Percentiles rank a stretch among this genome's conserved stretches.
Conservation (phyloP, 75 land plant species). For the Selaginella tamariscina region DNA sequence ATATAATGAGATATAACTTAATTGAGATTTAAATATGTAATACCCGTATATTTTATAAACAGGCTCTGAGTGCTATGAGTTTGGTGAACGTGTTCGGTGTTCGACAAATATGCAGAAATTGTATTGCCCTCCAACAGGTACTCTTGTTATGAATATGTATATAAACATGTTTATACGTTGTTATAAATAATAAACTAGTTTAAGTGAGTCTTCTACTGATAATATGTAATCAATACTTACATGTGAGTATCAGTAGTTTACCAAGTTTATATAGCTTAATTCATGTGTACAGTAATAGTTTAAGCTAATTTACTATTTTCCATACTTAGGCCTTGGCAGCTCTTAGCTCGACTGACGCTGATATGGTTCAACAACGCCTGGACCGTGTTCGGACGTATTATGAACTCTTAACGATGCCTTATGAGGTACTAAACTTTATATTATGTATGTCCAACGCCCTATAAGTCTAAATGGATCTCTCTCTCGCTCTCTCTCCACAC, state of each 20-base stretch:
- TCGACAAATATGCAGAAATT: slow-evolving; percentile 91
- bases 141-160: slow-evolving; percentile 1
- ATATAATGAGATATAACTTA: neutral
- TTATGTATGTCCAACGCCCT: neutral
- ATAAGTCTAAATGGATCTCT: neutral
- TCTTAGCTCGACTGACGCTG: slow-evolving; percentile 55
- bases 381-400: slow-evolving; percentile 81
- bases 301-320: neutral
- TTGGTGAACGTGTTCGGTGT: slow-evolving; percentile 83
- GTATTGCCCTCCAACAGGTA: slow-evolving; percentile 97
- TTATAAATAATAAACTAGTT: no score
- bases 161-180: neutral
- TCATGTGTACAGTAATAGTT: no score
- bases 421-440: slow-evolving; percentile 46
- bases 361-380: slow-evolving; percentile 35
- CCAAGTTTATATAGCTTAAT: no score
- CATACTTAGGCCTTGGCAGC: slow-evolving; percentile 71
- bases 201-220: neutral
- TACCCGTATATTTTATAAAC: slow-evolving; percentile 15
- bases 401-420: slow-evolving; percentile 86
- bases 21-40: neutral
- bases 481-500: neutral
- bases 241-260: no score
- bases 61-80: slow-evolving; percentile 83
- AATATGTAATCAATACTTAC: neutral